A percentile compares a stretch with the other conserved stretches of the same genome.
These are phyloP conservation scores for Datisca glomerata DNA, from an alignment of 306 rosid genomes.

Conservation along the genomic window DNA sequence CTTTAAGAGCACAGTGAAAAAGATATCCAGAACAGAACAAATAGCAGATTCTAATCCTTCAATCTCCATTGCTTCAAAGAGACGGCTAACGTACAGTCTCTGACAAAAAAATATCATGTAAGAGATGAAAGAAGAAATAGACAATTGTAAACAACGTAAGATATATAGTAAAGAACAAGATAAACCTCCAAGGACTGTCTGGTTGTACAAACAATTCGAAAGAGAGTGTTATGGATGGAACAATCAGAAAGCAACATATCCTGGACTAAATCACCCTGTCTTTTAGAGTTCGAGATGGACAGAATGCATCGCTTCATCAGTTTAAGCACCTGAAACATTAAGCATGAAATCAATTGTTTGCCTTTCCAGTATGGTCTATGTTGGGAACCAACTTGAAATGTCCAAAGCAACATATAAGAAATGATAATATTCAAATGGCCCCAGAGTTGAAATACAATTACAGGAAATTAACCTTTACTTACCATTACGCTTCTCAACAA, in stretches of 20 bases:
- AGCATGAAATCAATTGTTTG: constrained; percentile 5
- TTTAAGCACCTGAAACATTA: constrained; percentile 67
- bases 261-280: constrained; percentile 42
- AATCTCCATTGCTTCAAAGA: constrained; percentile 64
- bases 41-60: constrained; percentile 74
- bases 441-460: too few species aligned
- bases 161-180: constrained; percentile 15
- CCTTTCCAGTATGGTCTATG: not conserved
- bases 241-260: constrained; percentile 64
- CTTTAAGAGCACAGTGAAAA: constrained; percentile 51
- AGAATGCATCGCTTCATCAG: constrained; percentile 58
- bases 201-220: constrained; percentile 67
- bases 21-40: constrained; percentile 56
- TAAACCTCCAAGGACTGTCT: constrained; percentile 69
- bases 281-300: constrained; percentile 33
- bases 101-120: constrained; percentile 23
- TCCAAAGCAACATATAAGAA: too few species aligned
- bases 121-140: constrained; percentile 12
- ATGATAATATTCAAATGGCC: too few species aligned
- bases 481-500: too few species aligned
- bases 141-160: constrained; percentile 7
- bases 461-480: too few species aligned
- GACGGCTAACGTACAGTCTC: constrained; percentile 61
- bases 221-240: constrained; percentile 67
- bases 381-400: too few species aligned